Evolutionary conservation across 78 protist species (phyloP).

Genomic region (Dictyostelium firmibasis): DNA sequence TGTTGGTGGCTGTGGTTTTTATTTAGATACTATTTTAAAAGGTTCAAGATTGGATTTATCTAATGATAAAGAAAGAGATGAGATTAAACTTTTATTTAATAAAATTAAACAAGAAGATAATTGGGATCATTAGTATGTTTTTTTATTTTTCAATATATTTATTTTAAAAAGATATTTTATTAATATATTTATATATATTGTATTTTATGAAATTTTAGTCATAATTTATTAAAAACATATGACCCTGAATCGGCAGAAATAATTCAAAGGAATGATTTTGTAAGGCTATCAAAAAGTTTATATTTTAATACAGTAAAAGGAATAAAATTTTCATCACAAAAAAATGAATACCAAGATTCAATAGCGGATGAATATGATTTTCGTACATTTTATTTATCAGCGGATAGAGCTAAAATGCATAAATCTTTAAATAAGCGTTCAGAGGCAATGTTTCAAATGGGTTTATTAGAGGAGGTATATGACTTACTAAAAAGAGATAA

Average conservation of each 20-base stretch:
- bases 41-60: neutral
- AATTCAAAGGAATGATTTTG: constrained; percentile 14
- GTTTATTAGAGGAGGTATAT: constrained; percentile 34
- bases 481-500: neutral
- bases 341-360: neutral
- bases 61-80: constrained; percentile 7
- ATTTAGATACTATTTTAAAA: constrained; percentile 3
- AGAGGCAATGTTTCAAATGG: constrained; percentile 41
- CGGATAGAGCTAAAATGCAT: neutral
- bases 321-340: neutral
- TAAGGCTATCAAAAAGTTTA: constrained; percentile 31
- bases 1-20: constrained; percentile 76
- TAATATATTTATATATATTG: neutral
- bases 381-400: constrained; percentile 46
- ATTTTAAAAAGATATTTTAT: too few species aligned
- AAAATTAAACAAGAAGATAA: constrained; percentile 10
- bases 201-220: neutral
- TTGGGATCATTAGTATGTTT: constrained; percentile 33
- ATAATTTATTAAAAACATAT: neutral
- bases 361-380: constrained; percentile 29
- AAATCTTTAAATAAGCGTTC: constrained; percentile 12
- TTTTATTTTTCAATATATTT: too few species aligned
- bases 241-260: constrained; percentile 48
- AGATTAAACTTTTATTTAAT: neutral
- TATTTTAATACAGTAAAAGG: constrained; percentile 28